Conservation (phyloP, 371 early-diverging fungal species). For the Thermomucor indicae-seudaticae region DNA sequence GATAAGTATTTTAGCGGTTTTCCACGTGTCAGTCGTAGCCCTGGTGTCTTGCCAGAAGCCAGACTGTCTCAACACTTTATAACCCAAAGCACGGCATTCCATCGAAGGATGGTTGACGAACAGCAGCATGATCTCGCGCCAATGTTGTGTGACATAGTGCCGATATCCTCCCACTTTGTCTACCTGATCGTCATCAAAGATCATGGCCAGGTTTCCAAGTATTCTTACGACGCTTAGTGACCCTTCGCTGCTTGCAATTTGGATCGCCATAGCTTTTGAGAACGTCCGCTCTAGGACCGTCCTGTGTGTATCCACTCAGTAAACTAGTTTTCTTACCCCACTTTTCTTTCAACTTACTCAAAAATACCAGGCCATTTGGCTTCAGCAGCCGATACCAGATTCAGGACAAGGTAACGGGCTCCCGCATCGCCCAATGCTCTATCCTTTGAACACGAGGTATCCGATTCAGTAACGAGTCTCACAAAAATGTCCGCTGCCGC, state of each 20-base stretch:
- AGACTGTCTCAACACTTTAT: conserved; percentile 27
- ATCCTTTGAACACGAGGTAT: conserved; percentile 5
- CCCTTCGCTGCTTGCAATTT: conserved; percentile 34
- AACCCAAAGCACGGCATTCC: conserved; percentile 37
- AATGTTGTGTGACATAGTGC: conserved; percentile 24
- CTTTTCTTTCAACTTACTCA: conserved; percentile 10
- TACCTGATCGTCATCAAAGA: conserved; percentile 21
- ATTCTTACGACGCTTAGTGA: conserved; percentile 36
- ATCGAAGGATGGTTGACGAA: conserved; percentile 44
- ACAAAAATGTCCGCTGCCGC: conserved; percentile 25
- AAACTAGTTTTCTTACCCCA: background rate
- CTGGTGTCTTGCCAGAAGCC: conserved; percentile 24
- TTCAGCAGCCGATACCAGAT: conserved; percentile 29
- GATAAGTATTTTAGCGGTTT: conserved; percentile 18
- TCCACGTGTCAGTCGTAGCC: conserved; percentile 4
- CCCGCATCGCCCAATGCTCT: conserved; percentile 8
- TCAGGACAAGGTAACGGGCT: conserved; percentile 23
- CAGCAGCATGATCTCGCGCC: conserved; percentile 34
- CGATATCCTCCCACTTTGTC: conserved; percentile 16
- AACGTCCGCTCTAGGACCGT: conserved; percentile 15
- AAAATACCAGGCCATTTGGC: conserved; percentile 38
- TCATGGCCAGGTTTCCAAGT: conserved; percentile 27
- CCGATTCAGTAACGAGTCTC: conserved; percentile 24
- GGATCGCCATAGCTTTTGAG: conserved; percentile 38
- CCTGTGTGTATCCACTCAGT: background rate